phyloP scores from a whole-genome alignment of 352 stramenopile genomes.

The Phytophthora ramorum region DNA sequence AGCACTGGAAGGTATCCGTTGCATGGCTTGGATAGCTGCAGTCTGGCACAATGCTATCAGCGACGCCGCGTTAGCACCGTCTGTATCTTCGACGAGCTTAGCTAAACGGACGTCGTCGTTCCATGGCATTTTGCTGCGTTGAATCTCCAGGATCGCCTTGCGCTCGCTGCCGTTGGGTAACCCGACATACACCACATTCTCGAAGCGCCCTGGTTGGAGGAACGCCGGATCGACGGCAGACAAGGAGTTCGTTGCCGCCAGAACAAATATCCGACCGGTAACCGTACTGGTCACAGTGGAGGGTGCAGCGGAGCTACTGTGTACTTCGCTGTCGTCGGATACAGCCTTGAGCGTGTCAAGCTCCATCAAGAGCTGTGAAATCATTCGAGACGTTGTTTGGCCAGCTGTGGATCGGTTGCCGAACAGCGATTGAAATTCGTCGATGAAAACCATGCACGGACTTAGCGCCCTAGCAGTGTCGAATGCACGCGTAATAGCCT shows the following conservation, averaged over 20 bases:
- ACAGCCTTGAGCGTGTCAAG: conserved; percentile 75
- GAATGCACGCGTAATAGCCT: conserved; percentile 76
- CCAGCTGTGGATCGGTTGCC: conserved; percentile 77
- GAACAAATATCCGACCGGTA: conserved; percentile 72
- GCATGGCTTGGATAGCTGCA: conserved; percentile 79
- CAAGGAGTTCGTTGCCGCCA: conserved; percentile 81
- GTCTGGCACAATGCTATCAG: conserved; percentile 75
- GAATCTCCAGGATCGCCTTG: conserved; percentile 69
- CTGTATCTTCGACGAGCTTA: conserved; percentile 58
- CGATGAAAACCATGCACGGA: conserved; percentile 89
- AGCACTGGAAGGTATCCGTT: conserved; percentile 45
- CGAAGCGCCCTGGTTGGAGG: conserved; percentile 84
- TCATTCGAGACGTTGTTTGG: conserved; percentile 84
- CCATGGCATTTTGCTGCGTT: conserved; percentile 79
- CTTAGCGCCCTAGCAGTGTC: conserved; percentile 74
- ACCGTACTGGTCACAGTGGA: conserved; percentile 12
- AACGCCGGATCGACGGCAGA: conserved; percentile 84
- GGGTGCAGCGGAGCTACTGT: conserved; percentile 13
- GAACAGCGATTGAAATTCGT: conserved; percentile 90
- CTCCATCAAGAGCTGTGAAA: conserved; percentile 86
- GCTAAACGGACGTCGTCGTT: conserved; percentile 52
- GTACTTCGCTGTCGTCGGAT: conserved; percentile 46
- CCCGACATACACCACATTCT: conserved; percentile 84
- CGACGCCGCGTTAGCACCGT: conserved; percentile 76
- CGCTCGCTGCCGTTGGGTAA: conserved; percentile 63